Evolutionary conservation across 2,329 filamentous ascomycete genomes (phyloP), one percentile per base, ranked within the genome.

Genomic region (Daldinia eschscholtzii): DNA sequence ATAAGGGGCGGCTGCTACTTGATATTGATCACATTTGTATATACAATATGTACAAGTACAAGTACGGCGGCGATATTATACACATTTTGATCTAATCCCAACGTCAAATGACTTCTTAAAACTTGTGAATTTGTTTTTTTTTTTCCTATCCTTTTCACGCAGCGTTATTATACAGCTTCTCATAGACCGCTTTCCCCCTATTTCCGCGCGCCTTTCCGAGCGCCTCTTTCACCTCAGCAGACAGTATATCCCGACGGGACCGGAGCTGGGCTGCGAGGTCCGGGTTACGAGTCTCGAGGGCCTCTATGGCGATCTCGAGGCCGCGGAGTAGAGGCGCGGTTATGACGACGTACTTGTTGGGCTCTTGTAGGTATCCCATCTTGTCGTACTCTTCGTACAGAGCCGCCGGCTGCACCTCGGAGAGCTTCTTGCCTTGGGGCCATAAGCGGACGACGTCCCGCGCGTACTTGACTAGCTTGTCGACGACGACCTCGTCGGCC

Each of bases 221-320:
- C 18, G 68, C 67, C 57, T 78, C 75, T 48, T 75, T 67, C n/a
- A 85, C 65, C 67, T 85, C 79, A 35, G 74, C 72, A 10, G 76
- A 74, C 26, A 86, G 71, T 3, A 73, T 68, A 39, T 81, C 76
- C n/a, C 79, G 77, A 20, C 85, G 79, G n/a, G 77, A 69, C 65
- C 79, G 72, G 55, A 88, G 74, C 76, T 80, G 71, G 33, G 62
- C 72, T 3, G 79, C 79, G 57, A 83, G 74, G 48, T 74, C 77
- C 28, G 78, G 72, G n/a, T 74, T 39, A 1, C 4, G 6, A 37
- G 23, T 12, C 5, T 59, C 65, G 56, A 85, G 74, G 13, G 85
- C 77, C 69, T 84, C 76, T 46, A 80, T 76, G 13, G 86, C 83
- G 67, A 82, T 67, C 44, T 81, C 78, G 59, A 88, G 78, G 20